A percentile compares a stretch with the other conserved stretches of the same genome.
Conservation (phyloP, 2,329 filamentous ascomycete species). For the Pseudogymnoascus sp. region DNA sequence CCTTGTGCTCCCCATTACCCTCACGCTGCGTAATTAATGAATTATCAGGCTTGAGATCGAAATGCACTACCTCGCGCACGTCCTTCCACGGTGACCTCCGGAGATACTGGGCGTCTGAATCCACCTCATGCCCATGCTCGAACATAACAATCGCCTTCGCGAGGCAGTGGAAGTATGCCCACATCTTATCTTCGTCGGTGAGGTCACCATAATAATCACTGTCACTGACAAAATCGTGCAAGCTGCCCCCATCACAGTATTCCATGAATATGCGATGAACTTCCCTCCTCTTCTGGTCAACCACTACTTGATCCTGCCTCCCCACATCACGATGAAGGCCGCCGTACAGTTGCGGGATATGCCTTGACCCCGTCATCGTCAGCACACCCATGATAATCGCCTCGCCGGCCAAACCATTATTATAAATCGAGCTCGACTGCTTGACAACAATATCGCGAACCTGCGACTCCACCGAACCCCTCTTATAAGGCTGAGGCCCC, state of each 20-base stretch:
- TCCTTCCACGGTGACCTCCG: neutral
- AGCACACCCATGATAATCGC: neutral
- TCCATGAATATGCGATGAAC: slow-evolving; percentile 16
- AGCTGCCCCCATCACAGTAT: slow-evolving; percentile 13
- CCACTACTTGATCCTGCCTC: neutral
- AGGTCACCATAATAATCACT: neutral
- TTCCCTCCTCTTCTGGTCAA: slow-evolving; percentile 1
- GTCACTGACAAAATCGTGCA: neutral
- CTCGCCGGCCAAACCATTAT: neutral
- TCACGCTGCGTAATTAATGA: neutral
- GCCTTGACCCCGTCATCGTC: neutral
- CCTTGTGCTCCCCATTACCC: neutral
- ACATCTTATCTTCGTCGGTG: neutral
- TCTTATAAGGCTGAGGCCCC: neutral
- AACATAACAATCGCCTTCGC: neutral
- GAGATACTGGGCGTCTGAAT: neutral
- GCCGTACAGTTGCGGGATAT: slow-evolving; percentile 8
- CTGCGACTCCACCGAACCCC: neutral
- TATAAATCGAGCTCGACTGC: neutral
- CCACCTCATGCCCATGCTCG: neutral
- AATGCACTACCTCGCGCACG: neutral
- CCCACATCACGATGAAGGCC: neutral
- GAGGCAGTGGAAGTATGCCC: neutral
- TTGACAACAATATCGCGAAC: slow-evolving; percentile 2
- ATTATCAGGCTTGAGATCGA: neutral